Base-by-base conservation (phyloP, 306 rosid genomes). In the Luffa aegyptiaca region DNA sequence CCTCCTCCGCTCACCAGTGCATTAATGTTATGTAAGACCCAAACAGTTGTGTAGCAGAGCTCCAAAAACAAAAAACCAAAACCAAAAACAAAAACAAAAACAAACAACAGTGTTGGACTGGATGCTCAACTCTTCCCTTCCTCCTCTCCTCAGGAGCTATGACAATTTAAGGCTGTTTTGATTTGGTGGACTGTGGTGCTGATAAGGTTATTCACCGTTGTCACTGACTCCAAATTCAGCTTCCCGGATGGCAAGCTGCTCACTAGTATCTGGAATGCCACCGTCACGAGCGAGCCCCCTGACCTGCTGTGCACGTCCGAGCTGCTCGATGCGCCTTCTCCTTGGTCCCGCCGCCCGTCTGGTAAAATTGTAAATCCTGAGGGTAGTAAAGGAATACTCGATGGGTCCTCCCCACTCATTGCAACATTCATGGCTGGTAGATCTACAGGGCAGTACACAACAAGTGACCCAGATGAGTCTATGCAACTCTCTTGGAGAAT, bases 401-500 rank as follows among this genome's bases (percentile, higher is more conserved):
- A 92, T 18, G 97, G 90, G 58, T 95, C 98, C 78, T 92, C 98
- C 0, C 98, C 98, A 46, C 96, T 95, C 97, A 95, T 91, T 48
- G 97, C 98, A 5, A 91, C 82, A 92, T 92, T 90, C 39, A 95
- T 91, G 8, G 92, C 84, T 9, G 97, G 92, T 4, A 92, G 87
- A 58, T 95, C 98, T 21, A 95, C 93, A 0, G 98, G 97, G 78
- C 93, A 88, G 64, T 91, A 95, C 48, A 95, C 97, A 20, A 95
- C 95, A 0, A 95, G 51, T n/a, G 97, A 91, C 1, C 98, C 97
- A 0, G 97, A 88, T 0, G 96, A 74, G 84, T 95, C 98, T 73
- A 89, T 85, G 90, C 97, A 92, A 59, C 97, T 92, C 88, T 95
- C 97, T 80, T 95, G 98, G n/a, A 95, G 98, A 37, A 95, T 91